Base-by-base conservation (phyloP, 75 land plant genomes). In the Ceratopteris richardii region DNA sequence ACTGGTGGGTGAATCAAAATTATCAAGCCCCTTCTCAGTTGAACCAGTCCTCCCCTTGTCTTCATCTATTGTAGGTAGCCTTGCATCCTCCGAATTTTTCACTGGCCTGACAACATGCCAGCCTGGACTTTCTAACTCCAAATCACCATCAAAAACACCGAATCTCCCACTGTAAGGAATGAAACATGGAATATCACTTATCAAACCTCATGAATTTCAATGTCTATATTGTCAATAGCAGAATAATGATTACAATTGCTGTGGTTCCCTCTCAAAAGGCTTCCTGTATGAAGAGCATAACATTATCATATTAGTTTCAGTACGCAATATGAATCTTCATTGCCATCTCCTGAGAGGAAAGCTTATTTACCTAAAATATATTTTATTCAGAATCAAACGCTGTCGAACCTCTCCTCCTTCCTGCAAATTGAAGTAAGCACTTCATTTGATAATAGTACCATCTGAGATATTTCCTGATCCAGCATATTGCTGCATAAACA, bases 61-160 rank as follows among this genome's bases (percentile, higher is more conserved):
- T 28, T 52, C 54, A 1, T 4, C 54, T 24, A 52, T 52, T 23
- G 54, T 52, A 52, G 54, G 54, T 2, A 52, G 54, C 23, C 25
- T 52, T 22, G 24, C 54, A 52, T 52, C 54, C 23, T 52, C 54
- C 3, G 29, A 11, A 26, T 21, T 12, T 52, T 24, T 52, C 4
- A 23, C 25, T 23, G 26, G 59, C 17, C 54, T 23, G 9, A 52
- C 54, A 23, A 52, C 23, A 54, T 73, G 76, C 64, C 69, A 66
- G 28, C 65, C 58, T 12, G 76, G 70, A 43, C 76, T 73, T 26
- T 71, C 74, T 51, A 61, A 42, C 16, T 66, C 70, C 27, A 31
- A 25, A 54, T 73, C 71, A 24, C 68, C 76, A 21, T 60, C 70
- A 56, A 73, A 73, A 0, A 73, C 71, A 55, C 68, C 76, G 31